These are phyloP conservation scores for Abrus precatorius DNA, from an alignment of 306 rosid species.

Conservation along the genomic window DNA sequence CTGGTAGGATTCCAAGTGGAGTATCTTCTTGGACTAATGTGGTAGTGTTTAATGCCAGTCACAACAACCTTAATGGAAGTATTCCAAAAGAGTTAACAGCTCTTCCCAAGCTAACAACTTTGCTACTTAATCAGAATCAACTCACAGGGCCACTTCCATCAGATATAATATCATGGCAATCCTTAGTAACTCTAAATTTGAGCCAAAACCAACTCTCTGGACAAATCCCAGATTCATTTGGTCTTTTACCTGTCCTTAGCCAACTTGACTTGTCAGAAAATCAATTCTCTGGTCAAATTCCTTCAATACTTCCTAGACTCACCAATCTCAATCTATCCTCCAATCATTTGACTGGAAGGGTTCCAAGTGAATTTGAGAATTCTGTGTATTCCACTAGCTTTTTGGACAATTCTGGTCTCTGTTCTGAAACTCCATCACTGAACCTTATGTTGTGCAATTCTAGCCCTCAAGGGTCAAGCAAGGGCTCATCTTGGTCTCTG, in stretches of 20 bases:
- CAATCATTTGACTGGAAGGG: conserved; percentile 62
- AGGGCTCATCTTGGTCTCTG: conserved; percentile 54
- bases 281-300: conserved; percentile 73
- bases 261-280: conserved; percentile 73
- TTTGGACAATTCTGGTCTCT: conserved; percentile 76
- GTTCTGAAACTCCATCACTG: conserved; percentile 49
- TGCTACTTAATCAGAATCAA: conserved; percentile 64
- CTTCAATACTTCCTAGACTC: conserved; percentile 45
- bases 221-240: conserved; percentile 55
- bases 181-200: conserved; percentile 55
- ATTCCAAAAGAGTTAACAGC: conserved; percentile 66
- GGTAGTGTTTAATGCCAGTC: conserved; percentile 58
- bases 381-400: conserved; percentile 59
- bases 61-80: conserved; percentile 64
- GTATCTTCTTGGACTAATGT: conserved; percentile 62
- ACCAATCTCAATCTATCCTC: conserved; percentile 55
- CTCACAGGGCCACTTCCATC: conserved; percentile 64
- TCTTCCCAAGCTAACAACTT: conserved; percentile 48
- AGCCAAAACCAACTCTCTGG: conserved; percentile 65
- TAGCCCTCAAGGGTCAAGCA: conserved; percentile 42
- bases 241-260: conserved; percentile 54
- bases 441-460: conserved; percentile 57
- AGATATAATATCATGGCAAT: conserved; percentile 58
- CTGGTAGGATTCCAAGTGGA: conserved; percentile 67
- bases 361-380: conserved; percentile 63